Evolutionary conservation across 2,329 filamentous ascomycete species (phyloP), one percentile per base, ranked within the genome.

Genomic region (Fonsecaea nubica): DNA sequence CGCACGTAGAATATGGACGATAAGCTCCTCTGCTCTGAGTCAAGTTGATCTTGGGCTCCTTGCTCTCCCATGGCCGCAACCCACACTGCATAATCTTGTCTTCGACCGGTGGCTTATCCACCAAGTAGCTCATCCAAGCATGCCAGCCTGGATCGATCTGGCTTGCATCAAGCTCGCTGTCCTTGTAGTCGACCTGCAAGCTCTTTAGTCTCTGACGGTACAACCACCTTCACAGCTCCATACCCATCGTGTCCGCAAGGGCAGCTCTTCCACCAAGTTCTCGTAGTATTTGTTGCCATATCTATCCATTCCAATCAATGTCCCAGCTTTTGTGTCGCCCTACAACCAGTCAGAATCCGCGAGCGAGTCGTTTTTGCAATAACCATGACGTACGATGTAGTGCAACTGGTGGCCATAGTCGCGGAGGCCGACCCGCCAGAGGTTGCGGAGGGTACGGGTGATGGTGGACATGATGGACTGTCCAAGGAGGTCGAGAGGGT

Each of bases 281-380:
- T 99, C 95, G 79, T 88, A 99, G 86, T 86, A 99, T 84, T 97
- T 98, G 88, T 99, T 99, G 80, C 95, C 96, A 78, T 89, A 96
- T 80, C 89, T 88, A 84, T 99, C 95, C 76, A 83, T 87, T 75
- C 90, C 95, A 72, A 99, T 87, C 73, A 96, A 85, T 52, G 87
- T 89, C 76, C 95, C 96, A 77, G 91, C 89, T 84, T 99, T 99
- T 81, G 95, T 99, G 82, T 99, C 95, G 84, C 94, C 93, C 64
- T 67, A 52, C n/a, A n/a, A 30, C 64, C 57, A 53, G 62, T 58
- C 35, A 63, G 67, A 64, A 42, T 8, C 7, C 25, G 13, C 32
- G 4, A 9, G 18, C 32, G 12, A 6, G 33, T 18, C 13, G 35
- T 61, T n/a, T 25, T 5, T 45, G 57, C 45, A 54, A 12, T 21